Conservation (phyloP, 2,329 filamentous ascomycete genomes). For the Diaporthe aspalathi region DNA sequence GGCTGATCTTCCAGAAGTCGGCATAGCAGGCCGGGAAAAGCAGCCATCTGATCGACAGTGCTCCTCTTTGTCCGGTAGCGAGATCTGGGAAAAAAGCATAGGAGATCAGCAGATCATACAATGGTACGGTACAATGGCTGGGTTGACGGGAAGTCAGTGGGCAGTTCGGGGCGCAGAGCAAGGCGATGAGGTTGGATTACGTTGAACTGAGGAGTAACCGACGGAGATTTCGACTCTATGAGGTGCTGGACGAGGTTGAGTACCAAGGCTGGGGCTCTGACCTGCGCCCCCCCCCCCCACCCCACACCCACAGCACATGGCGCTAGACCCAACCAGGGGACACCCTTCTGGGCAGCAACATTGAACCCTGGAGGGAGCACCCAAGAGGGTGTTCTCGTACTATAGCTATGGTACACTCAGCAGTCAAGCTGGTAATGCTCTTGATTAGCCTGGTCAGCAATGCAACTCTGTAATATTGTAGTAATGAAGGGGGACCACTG, state of each 20-base stretch:
- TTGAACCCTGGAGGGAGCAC: neutral
- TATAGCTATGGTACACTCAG: neutral
- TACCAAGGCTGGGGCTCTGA: conserved; percentile 11
- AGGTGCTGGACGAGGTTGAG: neutral
- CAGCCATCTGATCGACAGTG: conserved; percentile 4
- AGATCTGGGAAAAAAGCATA: conserved; percentile 21
- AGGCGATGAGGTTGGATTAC: conserved; percentile 6
- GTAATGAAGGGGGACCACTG: neutral
- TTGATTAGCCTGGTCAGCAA: neutral
- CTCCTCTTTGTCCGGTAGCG: conserved; percentile 21
- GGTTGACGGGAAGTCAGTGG: neutral
- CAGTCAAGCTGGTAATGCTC: neutral
- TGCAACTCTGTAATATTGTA: conserved; percentile 8
- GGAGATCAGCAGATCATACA: conserved; percentile 15
- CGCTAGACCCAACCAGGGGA: conserved; percentile 9
- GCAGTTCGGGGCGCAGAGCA: neutral
- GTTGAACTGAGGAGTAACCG: conserved; percentile 13
- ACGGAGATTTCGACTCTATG: neutral
- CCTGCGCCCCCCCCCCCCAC: too few relatives aligned
- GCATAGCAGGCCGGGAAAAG: neutral
- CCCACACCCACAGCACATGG: too few relatives aligned
- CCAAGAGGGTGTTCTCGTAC: neutral
- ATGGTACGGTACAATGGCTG: neutral
- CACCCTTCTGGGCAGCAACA: neutral
- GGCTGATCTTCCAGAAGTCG: conserved; percentile 23